These are phyloP conservation scores for Hypoxylon rickii DNA, from an alignment of 495 filamentous ascomycete genomes.

Conservation along the genomic window DNA sequence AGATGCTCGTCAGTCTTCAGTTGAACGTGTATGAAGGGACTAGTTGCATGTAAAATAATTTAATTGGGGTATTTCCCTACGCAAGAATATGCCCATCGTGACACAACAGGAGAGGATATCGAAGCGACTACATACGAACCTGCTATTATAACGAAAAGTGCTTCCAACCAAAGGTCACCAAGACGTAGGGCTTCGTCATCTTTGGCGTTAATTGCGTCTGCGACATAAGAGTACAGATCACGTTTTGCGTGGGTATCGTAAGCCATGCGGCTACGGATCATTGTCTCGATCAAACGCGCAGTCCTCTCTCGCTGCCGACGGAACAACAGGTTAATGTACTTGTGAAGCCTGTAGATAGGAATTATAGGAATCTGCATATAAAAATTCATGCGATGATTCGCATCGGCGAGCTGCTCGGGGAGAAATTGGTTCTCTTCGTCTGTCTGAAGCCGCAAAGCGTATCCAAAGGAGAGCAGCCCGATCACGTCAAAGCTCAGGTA, in stretches of 20 bases:
- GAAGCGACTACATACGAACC: slow-evolving; percentile 5
- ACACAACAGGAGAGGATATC: background rate
- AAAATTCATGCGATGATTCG: slow-evolving; percentile 10
- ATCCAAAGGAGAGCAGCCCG: slow-evolving; percentile 24
- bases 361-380: slow-evolving; percentile 15
- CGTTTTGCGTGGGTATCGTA: slow-evolving; percentile 19
- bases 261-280: slow-evolving; percentile 16
- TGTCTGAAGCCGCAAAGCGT: slow-evolving; percentile 13
- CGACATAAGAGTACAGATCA: slow-evolving; percentile 40
- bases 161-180: slow-evolving; percentile 18
- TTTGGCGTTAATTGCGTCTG: slow-evolving; percentile 45
- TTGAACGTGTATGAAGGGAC: too few relatives aligned
- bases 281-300: slow-evolving; percentile 14
- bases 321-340: slow-evolving; percentile 9
- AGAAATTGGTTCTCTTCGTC: slow-evolving; percentile 21
- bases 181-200: slow-evolving; percentile 5
- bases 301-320: slow-evolving; percentile 13
- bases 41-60: too few relatives aligned
- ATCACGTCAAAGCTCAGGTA: slow-evolving; percentile 20
- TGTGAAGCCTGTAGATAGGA: slow-evolving; percentile 1
- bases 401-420: background rate
- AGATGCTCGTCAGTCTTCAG: too few relatives aligned
- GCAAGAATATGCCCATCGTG: too few relatives aligned
- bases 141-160: slow-evolving; percentile 22
- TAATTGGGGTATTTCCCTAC: too few relatives aligned